phyloP scores from a whole-genome alignment of 2,329 filamentous ascomycete species.

The Tolypocladium tundrense region DNA sequence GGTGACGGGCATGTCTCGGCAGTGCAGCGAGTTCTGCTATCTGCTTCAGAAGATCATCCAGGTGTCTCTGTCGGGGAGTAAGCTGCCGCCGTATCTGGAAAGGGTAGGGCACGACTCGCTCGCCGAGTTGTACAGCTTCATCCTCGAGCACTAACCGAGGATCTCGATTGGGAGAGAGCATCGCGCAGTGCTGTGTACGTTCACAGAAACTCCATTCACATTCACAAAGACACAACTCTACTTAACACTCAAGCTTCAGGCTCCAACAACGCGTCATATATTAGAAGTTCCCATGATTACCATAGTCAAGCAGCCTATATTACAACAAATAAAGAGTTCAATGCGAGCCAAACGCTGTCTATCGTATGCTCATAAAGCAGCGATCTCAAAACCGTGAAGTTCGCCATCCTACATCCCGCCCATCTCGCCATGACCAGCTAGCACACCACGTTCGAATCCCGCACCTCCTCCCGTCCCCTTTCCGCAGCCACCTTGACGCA shows the following conservation, averaged over 20 bases:
- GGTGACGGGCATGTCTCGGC: constrained; percentile 1
- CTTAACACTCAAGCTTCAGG: too few relatives aligned
- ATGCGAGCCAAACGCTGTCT: not conserved
- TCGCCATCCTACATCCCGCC: too few relatives aligned
- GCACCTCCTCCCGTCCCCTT: not conserved
- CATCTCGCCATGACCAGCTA: too few relatives aligned
- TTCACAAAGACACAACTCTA: too few relatives aligned
- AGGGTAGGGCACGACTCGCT: not conserved
- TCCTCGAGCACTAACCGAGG: not conserved
- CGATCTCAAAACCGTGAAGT: too few relatives aligned
- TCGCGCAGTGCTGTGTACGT: too few relatives aligned
- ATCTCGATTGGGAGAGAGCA: too few relatives aligned
- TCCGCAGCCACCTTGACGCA: not conserved
- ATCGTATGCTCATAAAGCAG: not conserved
- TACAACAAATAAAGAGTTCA: too few relatives aligned
- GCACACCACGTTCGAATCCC: not conserved
- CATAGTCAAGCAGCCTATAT: not conserved
- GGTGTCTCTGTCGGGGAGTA: not conserved
- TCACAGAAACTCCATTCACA: not conserved
- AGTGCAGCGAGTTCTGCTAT: constrained; percentile 4
- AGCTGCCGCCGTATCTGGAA: not conserved
- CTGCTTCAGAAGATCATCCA: not conserved
- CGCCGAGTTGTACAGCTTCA: not conserved
- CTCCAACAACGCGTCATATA: too few relatives aligned
- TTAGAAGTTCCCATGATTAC: not conserved